These are phyloP conservation scores for Cladosporium cucumerinum DNA, from an alignment of 2,329 filamentous ascomycete genomes.

Conservation along the genomic window DNA sequence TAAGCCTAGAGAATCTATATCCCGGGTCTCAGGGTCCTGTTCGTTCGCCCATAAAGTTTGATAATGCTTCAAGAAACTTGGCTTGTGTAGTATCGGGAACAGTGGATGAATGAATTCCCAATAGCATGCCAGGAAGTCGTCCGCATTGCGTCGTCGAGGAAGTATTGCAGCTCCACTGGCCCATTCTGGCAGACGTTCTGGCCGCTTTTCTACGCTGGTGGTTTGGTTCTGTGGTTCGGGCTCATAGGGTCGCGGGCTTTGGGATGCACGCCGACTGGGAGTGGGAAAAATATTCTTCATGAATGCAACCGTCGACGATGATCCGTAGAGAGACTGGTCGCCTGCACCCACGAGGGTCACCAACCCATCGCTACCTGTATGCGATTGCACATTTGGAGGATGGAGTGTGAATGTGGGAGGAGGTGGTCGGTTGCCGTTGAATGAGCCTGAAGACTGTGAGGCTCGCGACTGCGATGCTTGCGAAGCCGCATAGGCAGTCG, in stretches of 20 bases:
- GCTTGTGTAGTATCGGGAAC: conserved; percentile 28
- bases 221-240: neutral
- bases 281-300: conserved; percentile 19
- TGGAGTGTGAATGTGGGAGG: conserved; percentile 10
- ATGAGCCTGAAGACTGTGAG: conserved; percentile 9
- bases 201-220: conserved; percentile 18
- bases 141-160: conserved; percentile 25
- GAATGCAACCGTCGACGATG: conserved; percentile 28
- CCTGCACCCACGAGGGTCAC: conserved; percentile 3
- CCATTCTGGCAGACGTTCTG: conserved; percentile 4
- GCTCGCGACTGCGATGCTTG: neutral
- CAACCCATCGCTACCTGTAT: conserved; percentile 1
- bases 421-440: conserved; percentile 5
- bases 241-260: conserved; percentile 18
- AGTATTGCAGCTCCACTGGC: conserved; percentile 18
- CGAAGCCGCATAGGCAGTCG: neutral
- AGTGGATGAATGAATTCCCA: conserved; percentile 30
- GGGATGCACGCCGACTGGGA: conserved; percentile 11
- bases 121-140: conserved; percentile 27
- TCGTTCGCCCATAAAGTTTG: conserved; percentile 22
- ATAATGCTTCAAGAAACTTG: conserved; percentile 26
- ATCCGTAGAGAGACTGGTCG: conserved; percentile 21
- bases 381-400: conserved; percentile 4
- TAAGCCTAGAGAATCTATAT: conserved; percentile 15
- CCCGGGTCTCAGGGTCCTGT: conserved; percentile 9